Evolutionary conservation across 2,329 filamentous ascomycete genomes (phyloP).

Genomic region (Elsinoe necatrix): DNA sequence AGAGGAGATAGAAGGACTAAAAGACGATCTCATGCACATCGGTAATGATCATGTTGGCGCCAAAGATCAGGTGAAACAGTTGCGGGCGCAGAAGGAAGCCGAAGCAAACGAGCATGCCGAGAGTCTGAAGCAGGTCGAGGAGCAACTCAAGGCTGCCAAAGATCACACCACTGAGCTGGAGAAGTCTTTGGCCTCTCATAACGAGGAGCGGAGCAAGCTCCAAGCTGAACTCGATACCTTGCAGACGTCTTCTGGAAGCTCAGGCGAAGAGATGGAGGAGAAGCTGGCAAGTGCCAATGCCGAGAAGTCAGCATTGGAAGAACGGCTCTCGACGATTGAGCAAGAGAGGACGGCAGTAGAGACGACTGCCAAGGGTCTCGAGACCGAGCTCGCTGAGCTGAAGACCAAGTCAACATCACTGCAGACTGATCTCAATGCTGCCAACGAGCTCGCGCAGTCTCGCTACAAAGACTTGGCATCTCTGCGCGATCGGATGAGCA

Average conservation of each 20-base stretch:
- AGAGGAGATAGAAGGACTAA: constrained; percentile 78
- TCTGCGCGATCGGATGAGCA: constrained; percentile 68
- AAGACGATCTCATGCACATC: constrained; percentile 68
- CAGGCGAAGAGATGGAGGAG: constrained; percentile 54
- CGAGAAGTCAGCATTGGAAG: constrained; percentile 49
- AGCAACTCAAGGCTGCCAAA: constrained; percentile 43
- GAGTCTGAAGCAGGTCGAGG: constrained; percentile 24
- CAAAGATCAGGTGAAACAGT: constrained; percentile 63
- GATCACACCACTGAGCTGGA: constrained; percentile 50
- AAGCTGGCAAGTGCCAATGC: constrained; percentile 44
- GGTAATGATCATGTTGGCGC: constrained; percentile 78
- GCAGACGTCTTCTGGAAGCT: constrained; percentile 17
- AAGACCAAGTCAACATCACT: constrained; percentile 61
- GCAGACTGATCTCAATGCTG: constrained; percentile 75
- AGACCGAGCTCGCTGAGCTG: constrained; percentile 60
- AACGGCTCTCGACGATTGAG: constrained; percentile 59
- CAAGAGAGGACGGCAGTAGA: constrained; percentile 54
- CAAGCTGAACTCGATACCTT: constrained; percentile 17
- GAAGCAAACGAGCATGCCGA: constrained; percentile 24
- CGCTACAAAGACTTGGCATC: constrained; percentile 84
- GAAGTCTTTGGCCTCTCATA: constrained; percentile 22
- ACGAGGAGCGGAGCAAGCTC: constrained; percentile 16
- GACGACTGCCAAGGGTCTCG: constrained; percentile 48
- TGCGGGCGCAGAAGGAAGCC: constrained; percentile 53
- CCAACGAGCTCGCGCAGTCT: constrained; percentile 75